Evolutionary conservation across 148 eudicot genomes (phyloP), one percentile per base, ranked within the genome.

Genomic region (Cornus controversa): DNA sequence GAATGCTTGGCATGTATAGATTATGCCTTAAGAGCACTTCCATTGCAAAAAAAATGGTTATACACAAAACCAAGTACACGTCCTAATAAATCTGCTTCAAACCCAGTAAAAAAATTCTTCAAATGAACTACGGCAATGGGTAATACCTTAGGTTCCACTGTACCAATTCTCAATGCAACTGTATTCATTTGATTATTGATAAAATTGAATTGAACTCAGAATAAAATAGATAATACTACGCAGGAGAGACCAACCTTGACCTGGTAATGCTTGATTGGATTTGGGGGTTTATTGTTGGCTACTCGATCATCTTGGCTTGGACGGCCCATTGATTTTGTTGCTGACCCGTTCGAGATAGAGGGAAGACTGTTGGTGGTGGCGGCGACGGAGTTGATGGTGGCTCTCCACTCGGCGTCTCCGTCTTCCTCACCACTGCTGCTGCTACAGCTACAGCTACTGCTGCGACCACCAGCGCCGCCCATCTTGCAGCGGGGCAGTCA

Each of bases 381-480:
- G 69, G 90, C 81, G 47, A 89, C 87, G 68, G 93, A 85, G 77
- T 82, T 82, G 7, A 93, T 93, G 84, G 95, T 92, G 73, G 95
- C 93, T 81, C 73, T 87, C 98, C 97, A 94, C 20, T 84, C 78
- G 26, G 90, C 92, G 82, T 94, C 91, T 7, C 98, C 98, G 84
- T 94, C 98, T 82, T 92, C 97, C 54, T 90, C 93, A 5, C 88
- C 83, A 69, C 97, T 93, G 76, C 96, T 90, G 84, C 89, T 85
- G 76, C 80, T 75, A n/a, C n/a, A n/a, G 74, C 23, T 31, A 31
- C 45, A 40, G 45, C 45, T 40, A 9, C 7, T 64, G 47, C 73
- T 54, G 76, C 70, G 71, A 24, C 50, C 60, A 15, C 69, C 77
- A 16, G 16, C 73, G 4, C 72, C 81, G 3, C 80, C 83, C 86